These are phyloP conservation scores for Phytophthora sp. DNA, from an alignment of 352 stramenopile species.

Conservation along the genomic window DNA sequence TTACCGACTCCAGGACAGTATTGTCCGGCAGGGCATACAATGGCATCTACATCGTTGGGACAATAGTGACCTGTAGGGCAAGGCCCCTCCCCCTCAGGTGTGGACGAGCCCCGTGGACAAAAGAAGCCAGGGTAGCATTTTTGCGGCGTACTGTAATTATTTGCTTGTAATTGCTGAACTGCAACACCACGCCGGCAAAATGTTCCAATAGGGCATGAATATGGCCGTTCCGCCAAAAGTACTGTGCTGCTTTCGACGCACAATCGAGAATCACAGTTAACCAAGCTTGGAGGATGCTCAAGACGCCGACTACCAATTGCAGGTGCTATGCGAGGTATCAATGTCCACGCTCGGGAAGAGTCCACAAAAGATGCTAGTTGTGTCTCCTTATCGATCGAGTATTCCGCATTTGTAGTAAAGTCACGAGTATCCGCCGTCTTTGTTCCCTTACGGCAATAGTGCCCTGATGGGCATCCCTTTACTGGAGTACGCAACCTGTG, in stretches of 20 bases:
- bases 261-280: conserved; percentile 47
- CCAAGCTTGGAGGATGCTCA: conserved; percentile 65
- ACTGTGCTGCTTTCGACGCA: conserved; percentile 52
- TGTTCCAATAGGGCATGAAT: conserved; percentile 92
- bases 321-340: conserved; percentile 52
- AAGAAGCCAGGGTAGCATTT: conserved; percentile 97
- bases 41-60: conserved; percentile 85
- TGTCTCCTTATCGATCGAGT: conserved; percentile 65
- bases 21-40: conserved; percentile 92
- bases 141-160: conserved; percentile 95
- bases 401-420: conserved; percentile 68
- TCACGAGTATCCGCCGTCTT: conserved; percentile 84
- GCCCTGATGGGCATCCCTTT: conserved; percentile 89
- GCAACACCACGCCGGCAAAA: conserved; percentile 93
- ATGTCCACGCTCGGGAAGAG: conserved; percentile 45
- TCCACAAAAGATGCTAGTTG: conserved; percentile 71
- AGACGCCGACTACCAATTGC: conserved; percentile 65
- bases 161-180: conserved; percentile 53
- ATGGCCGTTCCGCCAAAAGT: conserved; percentile 91
- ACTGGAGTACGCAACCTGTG: conserved; percentile 82
- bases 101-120: conserved; percentile 92
- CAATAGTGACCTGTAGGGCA: conserved; percentile 97
- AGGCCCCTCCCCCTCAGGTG: conserved; percentile 92
- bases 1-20: conserved; percentile 97
- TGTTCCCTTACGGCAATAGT: conserved; percentile 94